Percentiles rank a stretch among this genome's conserved stretches.
Conservation (phyloP, 805 yeast species). For the Cyberlindnera samutprakarnensis region DNA sequence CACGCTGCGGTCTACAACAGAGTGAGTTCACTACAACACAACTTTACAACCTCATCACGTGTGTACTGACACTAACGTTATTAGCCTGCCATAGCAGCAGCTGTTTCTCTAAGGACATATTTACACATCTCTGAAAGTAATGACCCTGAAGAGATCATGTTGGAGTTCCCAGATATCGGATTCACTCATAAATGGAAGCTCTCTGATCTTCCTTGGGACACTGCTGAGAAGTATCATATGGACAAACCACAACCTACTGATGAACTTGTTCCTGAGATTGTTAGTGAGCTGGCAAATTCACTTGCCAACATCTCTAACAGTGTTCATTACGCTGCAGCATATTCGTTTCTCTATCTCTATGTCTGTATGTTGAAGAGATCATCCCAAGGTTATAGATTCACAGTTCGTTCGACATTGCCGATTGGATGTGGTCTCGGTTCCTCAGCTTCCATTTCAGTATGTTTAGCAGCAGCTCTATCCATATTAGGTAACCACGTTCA, state of each 20-base stretch:
- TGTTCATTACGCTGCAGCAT: conserved; percentile 70
- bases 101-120: conserved; percentile 80
- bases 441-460: conserved; percentile 84
- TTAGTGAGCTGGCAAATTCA: conserved; percentile 37
- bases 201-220: conserved; percentile 54
- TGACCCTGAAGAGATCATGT: conserved; percentile 36
- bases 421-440: conserved; percentile 97
- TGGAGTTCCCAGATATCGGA: conserved; percentile 81
- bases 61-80: no score
- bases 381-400: conserved; percentile 47
- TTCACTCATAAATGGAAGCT: conserved; percentile 59
- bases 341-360: conserved; percentile 76
- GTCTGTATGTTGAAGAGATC: conserved; percentile 43
- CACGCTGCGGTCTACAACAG: conserved; percentile 91
- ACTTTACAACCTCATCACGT: no score
- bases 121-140: conserved; percentile 49
- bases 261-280: conserved; percentile 54
- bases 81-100: conserved; percentile 92
- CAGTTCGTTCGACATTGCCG: conserved; percentile 78
- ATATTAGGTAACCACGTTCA: conserved; percentile 49
- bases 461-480: conserved; percentile 68
- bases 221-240: conserved; percentile 19
- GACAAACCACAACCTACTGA: conserved; percentile 31
- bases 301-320: conserved; percentile 41
- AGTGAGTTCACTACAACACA: no score